Base-by-base conservation (phyloP, 805 yeast species). In the Candida xiaguanensis region DNA sequence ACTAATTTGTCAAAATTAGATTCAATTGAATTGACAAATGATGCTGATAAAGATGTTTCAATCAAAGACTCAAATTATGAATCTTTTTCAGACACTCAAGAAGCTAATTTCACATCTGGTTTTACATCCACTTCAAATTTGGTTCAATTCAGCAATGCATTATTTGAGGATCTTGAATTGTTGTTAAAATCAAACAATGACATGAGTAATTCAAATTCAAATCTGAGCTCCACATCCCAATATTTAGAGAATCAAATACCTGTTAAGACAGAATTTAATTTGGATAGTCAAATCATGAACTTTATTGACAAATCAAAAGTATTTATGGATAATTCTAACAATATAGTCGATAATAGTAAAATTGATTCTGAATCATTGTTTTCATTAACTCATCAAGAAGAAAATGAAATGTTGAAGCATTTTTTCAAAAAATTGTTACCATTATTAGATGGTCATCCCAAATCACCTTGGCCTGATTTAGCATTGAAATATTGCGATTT, bases 401-500 rank as follows among this genome's bases (percentile, higher is more conserved):
- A 77, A 45, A 75, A 74, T 41, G 69, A 66, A 63, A 72, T 77
- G 67, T 48, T 77, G 42, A 71, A 69, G 44, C 82, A 77, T 52
- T 77, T 76, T 48, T 77, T 77, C 53, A 71, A 74, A 46, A 70
- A 74, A 42, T 58, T 77, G 26, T 53, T 77, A 5, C 80, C 78
- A 1, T 49, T 77, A 29, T 53, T 77, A 24, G 82, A 77, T 56
- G 79, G 80, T 0, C 81, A 77, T 49, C 82, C 82, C 0, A 72
- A 73, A 30, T 63, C 79, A 1, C 82, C 82, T 3, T 75, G 81
- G 81, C 82, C 82, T 0, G 77, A 75, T 42, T 52, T 77, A 41
- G 79, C 80, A 31, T 58, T 77, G 43, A 68, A 71, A 37, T 77
- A 77, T 49, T 77, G 82, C 47, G 79, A 77, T 48, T 68, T 74